Conservation (phyloP, 2,329 filamentous ascomycete genomes). For the Microdochium nivale region DNA sequence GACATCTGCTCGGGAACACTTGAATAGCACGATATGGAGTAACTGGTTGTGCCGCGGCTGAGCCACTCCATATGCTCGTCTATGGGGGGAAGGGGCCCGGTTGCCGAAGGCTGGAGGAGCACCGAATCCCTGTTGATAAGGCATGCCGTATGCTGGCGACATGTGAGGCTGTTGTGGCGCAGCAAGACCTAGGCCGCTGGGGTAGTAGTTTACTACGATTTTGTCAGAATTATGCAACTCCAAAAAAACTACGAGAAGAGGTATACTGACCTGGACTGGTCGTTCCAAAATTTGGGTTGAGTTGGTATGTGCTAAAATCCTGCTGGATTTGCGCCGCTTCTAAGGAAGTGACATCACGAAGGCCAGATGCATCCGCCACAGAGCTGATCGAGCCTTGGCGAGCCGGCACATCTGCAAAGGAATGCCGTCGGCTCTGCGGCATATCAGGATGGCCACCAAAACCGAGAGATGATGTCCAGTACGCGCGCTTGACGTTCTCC, state of each 20-base stretch:
- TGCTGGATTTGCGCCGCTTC: conserved; percentile 31
- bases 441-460: conserved; percentile 54
- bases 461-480: conserved; percentile 65
- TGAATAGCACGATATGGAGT: conserved; percentile 90
- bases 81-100: conserved; percentile 51
- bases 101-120: conserved; percentile 35
- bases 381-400: conserved; percentile 57
- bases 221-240: background rate
- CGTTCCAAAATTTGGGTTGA: conserved; percentile 26
- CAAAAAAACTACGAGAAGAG: background rate
- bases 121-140: conserved; percentile 38
- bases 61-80: conserved; percentile 50
- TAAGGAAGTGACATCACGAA: conserved; percentile 35
- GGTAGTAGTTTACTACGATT: conserved; percentile 27
- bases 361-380: conserved; percentile 39
- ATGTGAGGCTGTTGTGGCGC: conserved; percentile 26
- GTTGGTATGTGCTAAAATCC: conserved; percentile 33
- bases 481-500: conserved; percentile 57
- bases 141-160: conserved; percentile 26
- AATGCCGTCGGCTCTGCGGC: conserved; percentile 70
- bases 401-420: conserved; percentile 63
- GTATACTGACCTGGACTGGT: conserved; percentile 30
- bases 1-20: conserved; percentile 88
- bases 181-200: conserved; percentile 19
- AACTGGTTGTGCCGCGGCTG: conserved; percentile 59